phyloP scores from a whole-genome alignment of 257 asterid genomes.

The Galeopsis tetrahit region DNA sequence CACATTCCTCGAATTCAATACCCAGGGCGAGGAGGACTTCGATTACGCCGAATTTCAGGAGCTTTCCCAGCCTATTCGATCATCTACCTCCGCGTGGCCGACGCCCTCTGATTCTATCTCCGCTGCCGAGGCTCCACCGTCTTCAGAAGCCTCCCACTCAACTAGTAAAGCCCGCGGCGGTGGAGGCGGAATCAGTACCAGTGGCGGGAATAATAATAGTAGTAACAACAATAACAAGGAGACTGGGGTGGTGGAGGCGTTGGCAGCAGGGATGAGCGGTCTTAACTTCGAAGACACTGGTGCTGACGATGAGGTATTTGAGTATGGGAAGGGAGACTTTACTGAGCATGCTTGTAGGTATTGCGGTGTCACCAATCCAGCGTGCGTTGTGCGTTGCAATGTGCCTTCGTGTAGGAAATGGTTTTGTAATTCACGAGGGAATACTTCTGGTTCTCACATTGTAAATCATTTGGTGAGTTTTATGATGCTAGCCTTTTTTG shows the following conservation, averaged over 20 bases:
- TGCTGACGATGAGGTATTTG: constrained; percentile 90
- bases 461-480: constrained; percentile 93
- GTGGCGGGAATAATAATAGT: constrained; percentile 33
- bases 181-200: constrained; percentile 36
- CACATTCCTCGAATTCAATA: constrained; percentile 89
- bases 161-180: constrained; percentile 48
- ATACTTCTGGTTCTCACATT: constrained; percentile 97
- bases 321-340: constrained; percentile 87
- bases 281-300: constrained; percentile 89
- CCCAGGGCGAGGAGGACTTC: constrained; percentile 89
- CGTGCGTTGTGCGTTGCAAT: constrained; percentile 93
- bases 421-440: constrained; percentile 99
- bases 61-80: constrained; percentile 93
- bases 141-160: constrained; percentile 69
- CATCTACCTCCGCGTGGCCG: constrained; percentile 71
- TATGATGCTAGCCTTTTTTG: background rate
- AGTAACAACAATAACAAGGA: constrained; percentile 49
- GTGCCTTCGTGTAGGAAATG: constrained; percentile 96
- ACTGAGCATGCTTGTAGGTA: constrained; percentile 92
- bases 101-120: constrained; percentile 70
- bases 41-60: constrained; percentile 89
- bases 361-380: constrained; percentile 94
- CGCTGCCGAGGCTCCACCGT: constrained; percentile 56
- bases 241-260: constrained; percentile 81
- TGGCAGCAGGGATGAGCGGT: constrained; percentile 94